Conservation (phyloP, 225 moss, liverwort and hornwort species). For the Polytrichum formosum region DNA sequence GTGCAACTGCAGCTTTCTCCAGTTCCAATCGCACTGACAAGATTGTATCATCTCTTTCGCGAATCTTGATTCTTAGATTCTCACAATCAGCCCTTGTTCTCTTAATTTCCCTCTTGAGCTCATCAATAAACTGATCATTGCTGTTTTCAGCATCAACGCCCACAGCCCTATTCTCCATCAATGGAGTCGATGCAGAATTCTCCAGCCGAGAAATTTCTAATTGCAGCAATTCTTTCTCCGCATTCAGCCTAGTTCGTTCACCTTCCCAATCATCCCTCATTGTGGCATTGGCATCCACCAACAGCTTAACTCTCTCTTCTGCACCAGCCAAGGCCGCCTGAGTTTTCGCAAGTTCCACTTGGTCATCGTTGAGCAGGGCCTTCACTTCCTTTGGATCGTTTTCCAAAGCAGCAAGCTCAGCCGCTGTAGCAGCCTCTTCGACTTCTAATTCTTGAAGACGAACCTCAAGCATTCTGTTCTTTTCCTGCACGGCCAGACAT, state of each 20-base stretch:
- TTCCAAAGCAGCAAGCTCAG: slow-evolving; percentile 11
- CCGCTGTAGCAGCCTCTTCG: slow-evolving; percentile 32
- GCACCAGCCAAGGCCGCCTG: slow-evolving; percentile 51
- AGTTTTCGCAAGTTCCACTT: slow-evolving; percentile 44
- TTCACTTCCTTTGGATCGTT: slow-evolving; percentile 3
- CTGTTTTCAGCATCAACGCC: slow-evolving; percentile 19
- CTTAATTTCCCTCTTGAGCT: slow-evolving; percentile 46
- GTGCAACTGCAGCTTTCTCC: slow-evolving; percentile 46
- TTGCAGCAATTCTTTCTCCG: slow-evolving; percentile 44
- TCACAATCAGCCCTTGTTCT: slow-evolving; percentile 39
- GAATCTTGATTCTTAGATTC: slow-evolving; percentile 37
- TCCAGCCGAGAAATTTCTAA: slow-evolving; percentile 46
- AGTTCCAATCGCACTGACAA: slow-evolving; percentile 46
- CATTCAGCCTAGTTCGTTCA: slow-evolving; percentile 40
- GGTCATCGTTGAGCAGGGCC: slow-evolving; percentile 14
- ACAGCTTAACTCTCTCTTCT: slow-evolving; percentile 61
- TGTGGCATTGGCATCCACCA: slow-evolving; percentile 45
- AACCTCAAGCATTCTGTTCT: slow-evolving; percentile 20
- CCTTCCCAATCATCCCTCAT: slow-evolving; percentile 56
- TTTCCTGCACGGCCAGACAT: slow-evolving; percentile 17
- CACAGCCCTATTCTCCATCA: slow-evolving; percentile 12
- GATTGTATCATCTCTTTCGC: slow-evolving; percentile 54
- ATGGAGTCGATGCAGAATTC: slow-evolving; percentile 12
- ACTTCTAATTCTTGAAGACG: slow-evolving; percentile 12
- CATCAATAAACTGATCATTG: slow-evolving; percentile 29